Evolutionary conservation across 768 basidiomycete genomes (phyloP), one percentile per base, ranked within the genome.

Genomic region (Trametopsis cervina): DNA sequence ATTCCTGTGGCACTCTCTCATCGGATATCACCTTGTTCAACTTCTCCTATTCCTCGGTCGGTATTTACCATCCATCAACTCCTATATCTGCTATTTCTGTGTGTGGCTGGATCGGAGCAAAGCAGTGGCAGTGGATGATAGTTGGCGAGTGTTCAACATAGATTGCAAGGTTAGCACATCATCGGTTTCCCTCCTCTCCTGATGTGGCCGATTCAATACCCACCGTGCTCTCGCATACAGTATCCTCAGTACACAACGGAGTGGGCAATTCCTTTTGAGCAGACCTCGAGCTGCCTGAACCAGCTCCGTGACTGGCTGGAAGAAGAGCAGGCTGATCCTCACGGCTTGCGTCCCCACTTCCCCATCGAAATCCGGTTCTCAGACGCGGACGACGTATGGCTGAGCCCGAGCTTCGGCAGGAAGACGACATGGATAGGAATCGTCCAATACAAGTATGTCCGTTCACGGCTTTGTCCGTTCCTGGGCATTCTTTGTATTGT

Each of bases 351-450:
- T 24, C 85, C 89, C 2, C 93, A 98, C 63, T 96, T 92, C 63
- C 88, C 90, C 1, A 75, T 99, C 57, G 96, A 98, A 69, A 79
- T 99, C 45, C 79, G 96, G 9, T 93, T 89, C 64, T 85, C 90
- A 38, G 80, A 81, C 12, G 72, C 74, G 20, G 96, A 98, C 65
- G 89, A 96, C 60, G 88, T 96, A 44, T 97, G 90, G 90, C 73
- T 99, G 25, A 91, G 88, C 62, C 96, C 96, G 2, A 85, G 85
- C 59, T 80, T 79, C 60, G 84, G 83, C 44, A 75, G 80, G 48
- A 71, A 68, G 62, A 93, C 87, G 6, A 87, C 84, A 56, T 99
- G 93, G 88, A 89, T 99, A 51, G 96, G 96, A n/a, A 81, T 98
- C 44, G 80, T 96, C n/a, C 90, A 94, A 60, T 99, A 83, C 71